Evolutionary conservation across 345 rosid genomes (phyloP).

Genomic region (Salix udensis): DNA sequence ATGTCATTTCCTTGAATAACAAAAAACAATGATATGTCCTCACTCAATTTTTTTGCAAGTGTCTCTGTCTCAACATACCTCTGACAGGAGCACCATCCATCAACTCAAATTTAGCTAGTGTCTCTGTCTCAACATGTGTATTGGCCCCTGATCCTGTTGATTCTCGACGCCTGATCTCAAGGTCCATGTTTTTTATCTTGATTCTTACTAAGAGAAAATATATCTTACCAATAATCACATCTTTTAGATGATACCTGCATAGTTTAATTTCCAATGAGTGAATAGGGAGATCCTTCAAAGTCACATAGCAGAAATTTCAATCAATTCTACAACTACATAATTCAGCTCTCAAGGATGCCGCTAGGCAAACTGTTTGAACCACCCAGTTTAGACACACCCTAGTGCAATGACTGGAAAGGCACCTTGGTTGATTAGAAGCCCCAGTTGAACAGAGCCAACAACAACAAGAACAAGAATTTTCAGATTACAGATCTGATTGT

Average conservation of each 20-base stretch:
- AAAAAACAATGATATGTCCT: neutral
- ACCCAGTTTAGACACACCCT: neutral
- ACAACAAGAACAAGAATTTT: neutral
- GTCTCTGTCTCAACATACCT: constrained; percentile 42
- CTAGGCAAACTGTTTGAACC: neutral
- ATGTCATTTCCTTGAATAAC: neutral
- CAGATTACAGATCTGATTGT: neutral
- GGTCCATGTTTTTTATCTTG: constrained; percentile 99
- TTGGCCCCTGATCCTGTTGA: constrained; percentile 96
- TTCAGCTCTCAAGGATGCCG: neutral
- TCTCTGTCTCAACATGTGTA: constrained; percentile 97
- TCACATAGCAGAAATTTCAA: neutral
- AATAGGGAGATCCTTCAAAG: no score
- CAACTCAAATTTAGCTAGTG: constrained; percentile 90
- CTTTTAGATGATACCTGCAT: constrained; percentile 91
- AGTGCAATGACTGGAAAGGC: neutral
- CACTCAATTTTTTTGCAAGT: neutral
- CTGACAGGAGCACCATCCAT: constrained; percentile 99
- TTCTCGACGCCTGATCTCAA: constrained; percentile 94
- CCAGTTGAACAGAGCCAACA: neutral
- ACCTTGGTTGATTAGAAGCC: neutral
- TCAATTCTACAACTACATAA: neutral
- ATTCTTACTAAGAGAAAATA: constrained; percentile 97
- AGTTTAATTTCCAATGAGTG: constrained; percentile 15
- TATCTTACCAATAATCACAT: constrained; percentile 94